Base-by-base conservation (phyloP, 345 rosid genomes). In the Rubroshorea leprosula region DNA sequence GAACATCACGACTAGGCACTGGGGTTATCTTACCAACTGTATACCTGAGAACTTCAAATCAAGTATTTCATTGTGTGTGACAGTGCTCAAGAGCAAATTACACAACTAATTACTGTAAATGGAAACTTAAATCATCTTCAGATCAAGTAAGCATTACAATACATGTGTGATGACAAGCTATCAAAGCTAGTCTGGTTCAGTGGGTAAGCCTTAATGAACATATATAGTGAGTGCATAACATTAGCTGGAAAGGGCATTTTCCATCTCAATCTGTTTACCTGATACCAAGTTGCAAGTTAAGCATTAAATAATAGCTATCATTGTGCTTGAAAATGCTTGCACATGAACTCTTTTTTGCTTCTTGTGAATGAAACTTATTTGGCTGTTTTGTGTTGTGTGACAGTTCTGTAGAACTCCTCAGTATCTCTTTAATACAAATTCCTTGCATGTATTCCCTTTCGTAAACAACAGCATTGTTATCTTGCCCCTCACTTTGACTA, bases 1-100 rank as follows among this genome's bases (percentile, higher is more conserved):
- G 89, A 60, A 89, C 96, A 49, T 89, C 96, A 68, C 96, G 93
- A 74, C 62, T 80, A 44, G 93, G 96, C 58, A 89, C 96, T 21
- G 98, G 96, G 22, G 98, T 89, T 67, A 89, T 89, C 80, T 92
- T 92, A 21, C 98, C 98, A 64, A 92, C 95, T 27, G 96, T 89
- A 59, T 92, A 92, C 81, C 97, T 90, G 86, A 49, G 63, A 76
- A 63, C 70, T 75, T 80, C 68, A 74, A 76, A 69, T 69, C 25
- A 54, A 54, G 45, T 49, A 64, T 51, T 54, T 74, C 31, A 68
- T 38, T 18, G 49, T 22, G 54, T 23, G 54, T 27, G 59, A 55
- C 24, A 49, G 45, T 35, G 26, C 61, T 54, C 26, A 7, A 47
- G 14, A 46, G 45, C 45, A 35, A 49, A 56, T 21, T 25, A n/a